Conservation (phyloP, 2,329 filamentous ascomycete species). For the Bretziella fagacearum region DNA sequence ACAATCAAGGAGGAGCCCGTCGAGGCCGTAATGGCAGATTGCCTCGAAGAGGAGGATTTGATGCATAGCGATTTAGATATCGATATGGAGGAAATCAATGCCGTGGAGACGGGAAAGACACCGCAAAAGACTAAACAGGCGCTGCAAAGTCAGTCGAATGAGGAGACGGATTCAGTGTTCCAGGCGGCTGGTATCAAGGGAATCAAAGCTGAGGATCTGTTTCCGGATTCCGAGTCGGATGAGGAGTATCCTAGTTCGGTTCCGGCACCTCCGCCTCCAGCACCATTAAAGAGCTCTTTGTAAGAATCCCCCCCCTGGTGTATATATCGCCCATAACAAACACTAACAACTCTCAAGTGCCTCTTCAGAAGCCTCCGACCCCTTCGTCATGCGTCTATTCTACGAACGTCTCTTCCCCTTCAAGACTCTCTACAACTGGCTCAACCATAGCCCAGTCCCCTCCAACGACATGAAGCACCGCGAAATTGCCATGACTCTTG, state of each 20-base stretch:
- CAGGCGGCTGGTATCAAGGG: constrained; percentile 31
- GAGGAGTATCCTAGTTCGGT: constrained; percentile 35
- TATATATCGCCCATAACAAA: not conserved
- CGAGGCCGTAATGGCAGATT: constrained; percentile 26
- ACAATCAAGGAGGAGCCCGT: constrained; percentile 6
- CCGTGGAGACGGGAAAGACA: constrained; percentile 15
- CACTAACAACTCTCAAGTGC: constrained; percentile 10
- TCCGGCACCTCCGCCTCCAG: constrained; percentile 25
- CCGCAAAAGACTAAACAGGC: not conserved
- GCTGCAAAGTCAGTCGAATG: not conserved
- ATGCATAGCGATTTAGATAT: constrained; percentile 13
- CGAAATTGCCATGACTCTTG: constrained; percentile 92
- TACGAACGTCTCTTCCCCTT: constrained; percentile 95
- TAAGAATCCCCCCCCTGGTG: not conserved
- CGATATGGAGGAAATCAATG: constrained; percentile 17
- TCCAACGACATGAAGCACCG: constrained; percentile 79
- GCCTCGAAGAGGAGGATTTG: constrained; percentile 8
- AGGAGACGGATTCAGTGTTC: constrained; percentile 18
- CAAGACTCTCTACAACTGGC: constrained; percentile 88
- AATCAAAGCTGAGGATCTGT: constrained; percentile 33
- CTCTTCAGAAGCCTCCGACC: constrained; percentile 13
- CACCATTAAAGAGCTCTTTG: constrained; percentile 19
- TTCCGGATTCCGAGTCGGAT: constrained; percentile 41
- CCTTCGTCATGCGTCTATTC: constrained; percentile 69
- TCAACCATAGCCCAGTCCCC: constrained; percentile 80